Base-by-base conservation (phyloP, 2,329 filamentous ascomycete genomes). In the Ophiostoma quercus region DNA sequence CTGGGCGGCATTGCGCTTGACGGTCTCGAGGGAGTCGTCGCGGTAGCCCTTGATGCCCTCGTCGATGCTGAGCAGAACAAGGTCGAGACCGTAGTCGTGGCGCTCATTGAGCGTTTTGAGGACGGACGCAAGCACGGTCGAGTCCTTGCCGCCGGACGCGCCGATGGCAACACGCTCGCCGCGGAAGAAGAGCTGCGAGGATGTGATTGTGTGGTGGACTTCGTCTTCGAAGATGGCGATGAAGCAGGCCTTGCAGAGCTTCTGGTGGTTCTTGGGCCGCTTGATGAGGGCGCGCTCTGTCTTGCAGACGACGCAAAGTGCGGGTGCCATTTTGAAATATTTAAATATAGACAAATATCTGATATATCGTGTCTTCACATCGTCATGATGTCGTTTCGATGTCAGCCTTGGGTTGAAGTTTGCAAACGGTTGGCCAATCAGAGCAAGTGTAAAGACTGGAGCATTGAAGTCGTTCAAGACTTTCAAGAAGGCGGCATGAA, bases 1-100 rank as follows among this genome's bases (percentile, higher is more conserved):
- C 79, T 98, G 93, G 14, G 86, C 79, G 0, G 94, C 92, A 79
- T 99, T 98, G 71, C 94, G 85, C 84, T 97, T 97, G 65, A 99
- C 95, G 0, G 95, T 98, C 80, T 98, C 94, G 22, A 99, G 82
- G 67, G 92, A 96, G 79, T 99, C 95, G 77, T 99, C 96, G 72
- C 96, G 87, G 77, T 99, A 99, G 7, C 95, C 95, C 75, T 92
- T 95, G 81, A 99, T 99, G 7, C 95, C 95, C 79, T 99, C 96
- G 74, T 99, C 95, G 75, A 99, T 94, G 72, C 92, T 96, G 60
- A 99, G 84, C 0, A 99, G 84, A 0, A 96, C 86, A 2, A 99
- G 84, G 62, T 98, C 88, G 5, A 99, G 82, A 0, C 90, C 92
- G 78, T 98, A 98, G 74, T 89, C 83, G 77, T 97, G 88, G 65